phyloP scores from a whole-genome alignment of 106 monocot species.

The Agapanthus africanus region DNA sequence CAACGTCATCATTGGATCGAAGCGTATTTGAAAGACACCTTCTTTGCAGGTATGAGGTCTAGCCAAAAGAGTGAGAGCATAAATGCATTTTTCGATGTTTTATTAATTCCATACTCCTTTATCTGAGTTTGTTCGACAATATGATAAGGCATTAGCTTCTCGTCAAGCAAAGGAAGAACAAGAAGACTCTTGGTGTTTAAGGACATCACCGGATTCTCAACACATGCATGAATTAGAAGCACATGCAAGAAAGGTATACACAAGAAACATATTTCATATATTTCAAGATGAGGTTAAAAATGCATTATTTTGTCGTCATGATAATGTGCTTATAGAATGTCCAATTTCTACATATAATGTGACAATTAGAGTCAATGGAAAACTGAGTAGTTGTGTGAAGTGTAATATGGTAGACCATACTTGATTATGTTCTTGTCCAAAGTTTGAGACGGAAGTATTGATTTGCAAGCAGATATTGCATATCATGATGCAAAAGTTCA shows the following conservation, averaged over 20 bases:
- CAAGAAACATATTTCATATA: neutral
- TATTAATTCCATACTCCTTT: slow-evolving; percentile 17
- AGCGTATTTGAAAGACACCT: neutral
- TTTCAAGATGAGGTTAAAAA: neutral
- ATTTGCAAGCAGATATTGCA: neutral
- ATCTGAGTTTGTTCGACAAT: slow-evolving; percentile 20
- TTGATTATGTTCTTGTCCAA: neutral
- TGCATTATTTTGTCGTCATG: neutral
- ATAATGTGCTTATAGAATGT: neutral
- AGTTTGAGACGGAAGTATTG: slow-evolving; percentile 1
- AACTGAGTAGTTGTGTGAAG: neutral
- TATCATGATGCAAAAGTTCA: neutral
- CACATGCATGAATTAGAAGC: neutral
- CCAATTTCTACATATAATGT: neutral
- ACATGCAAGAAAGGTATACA: neutral
- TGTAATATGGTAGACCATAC: neutral
- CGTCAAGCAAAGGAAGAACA: slow-evolving; percentile 17
- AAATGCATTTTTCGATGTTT: slow-evolving; percentile 24
- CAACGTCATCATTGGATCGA: neutral
- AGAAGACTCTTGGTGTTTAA: slow-evolving; percentile 16
- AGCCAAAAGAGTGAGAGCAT: no score
- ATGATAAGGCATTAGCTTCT: slow-evolving; percentile 3
- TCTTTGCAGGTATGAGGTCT: slow-evolving; percentile 22
- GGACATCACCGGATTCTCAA: neutral
- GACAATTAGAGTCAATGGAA: neutral